phyloP scores from a whole-genome alignment of 345 rosid genomes.

The Salix purpurea region DNA sequence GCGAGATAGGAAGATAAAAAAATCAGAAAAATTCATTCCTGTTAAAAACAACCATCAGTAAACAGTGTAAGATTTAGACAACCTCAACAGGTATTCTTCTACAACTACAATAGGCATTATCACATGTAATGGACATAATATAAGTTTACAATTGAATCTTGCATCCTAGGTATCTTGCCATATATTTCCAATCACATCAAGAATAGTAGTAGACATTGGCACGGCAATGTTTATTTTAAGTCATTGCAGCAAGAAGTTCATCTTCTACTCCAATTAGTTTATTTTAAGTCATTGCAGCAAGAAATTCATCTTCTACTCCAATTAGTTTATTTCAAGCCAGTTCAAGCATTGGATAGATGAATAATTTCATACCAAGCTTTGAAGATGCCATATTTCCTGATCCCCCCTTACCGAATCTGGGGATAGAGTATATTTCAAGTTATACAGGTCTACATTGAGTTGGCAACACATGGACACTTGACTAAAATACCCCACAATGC shows the following conservation, averaged over 20 bases:
- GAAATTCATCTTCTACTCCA: neutral
- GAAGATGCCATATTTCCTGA: neutral
- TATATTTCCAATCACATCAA: neutral
- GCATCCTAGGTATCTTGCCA: neutral
- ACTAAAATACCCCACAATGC: no score
- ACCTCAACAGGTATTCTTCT: neutral
- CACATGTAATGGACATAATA: constrained; percentile 2
- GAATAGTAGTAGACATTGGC: neutral
- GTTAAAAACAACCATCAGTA: constrained; percentile 16
- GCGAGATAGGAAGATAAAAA: constrained; percentile 55
- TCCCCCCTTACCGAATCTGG: neutral
- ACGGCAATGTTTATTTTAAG: neutral
- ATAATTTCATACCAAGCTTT: neutral
- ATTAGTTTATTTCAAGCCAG: neutral
- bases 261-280: neutral
- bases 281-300: neutral
- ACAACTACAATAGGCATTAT: neutral
- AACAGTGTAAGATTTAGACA: neutral
- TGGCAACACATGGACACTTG: no score
- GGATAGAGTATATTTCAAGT: neutral
- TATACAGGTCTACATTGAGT: neutral
- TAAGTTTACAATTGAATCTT: neutral
- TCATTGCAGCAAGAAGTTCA: neutral
- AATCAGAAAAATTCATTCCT: constrained; percentile 88
- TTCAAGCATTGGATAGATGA: neutral